Base-by-base conservation (phyloP, 495 filamentous ascomycete species). In the Penicillium fimorum region DNA sequence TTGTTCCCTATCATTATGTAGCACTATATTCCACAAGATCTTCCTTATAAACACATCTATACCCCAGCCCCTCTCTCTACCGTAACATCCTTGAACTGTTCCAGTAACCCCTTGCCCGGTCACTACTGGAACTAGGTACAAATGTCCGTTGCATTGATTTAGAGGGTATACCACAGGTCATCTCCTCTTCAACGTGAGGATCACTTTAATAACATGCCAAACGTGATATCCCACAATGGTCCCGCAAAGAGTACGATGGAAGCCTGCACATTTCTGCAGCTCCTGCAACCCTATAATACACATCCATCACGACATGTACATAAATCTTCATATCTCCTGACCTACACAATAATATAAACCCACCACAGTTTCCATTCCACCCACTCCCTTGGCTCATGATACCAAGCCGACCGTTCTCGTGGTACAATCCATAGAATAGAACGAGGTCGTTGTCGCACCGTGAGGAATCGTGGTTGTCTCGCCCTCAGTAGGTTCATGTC, bases 371-470 rank as follows among this genome's bases (percentile, higher is more conserved):
- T n/a, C 11, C 45, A 49, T 10, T 53, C 43, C 50, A 50, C 47
- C 53, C 47, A 50, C 49, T 13, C 20, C 32, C 17, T 3, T n/a
- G 7, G 1, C 13, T 50, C 33, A 47, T 11, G 9, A 3, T 8
- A 24, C 4, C 24, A 48, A 38, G 17, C 20, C 4, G 5, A 50
- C 63, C 9, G 60, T 38, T 15, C 33, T 46, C 12, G 55, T 42
- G 9, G 27, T 15, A 51, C 61, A 65, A 40, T 58, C 32, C 38
- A 63, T 50, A 30, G 52, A 58, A 22, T 50, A 43, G 43, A 67
- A 60, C 2, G 60, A 66, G 12, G 69, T 72, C 20, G 59, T 65
- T 17, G 69, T 69, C 30, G 61, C 62, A 50, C 51, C 63, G n/a
- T 35, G 11, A 44, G 38, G 30, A 12, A 42, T 41, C 2, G 50